Evolutionary conservation across 164 flowering plant genomes (phyloP), one percentile per base, ranked within the genome.

Genomic region (Tetracentron sinense): DNA sequence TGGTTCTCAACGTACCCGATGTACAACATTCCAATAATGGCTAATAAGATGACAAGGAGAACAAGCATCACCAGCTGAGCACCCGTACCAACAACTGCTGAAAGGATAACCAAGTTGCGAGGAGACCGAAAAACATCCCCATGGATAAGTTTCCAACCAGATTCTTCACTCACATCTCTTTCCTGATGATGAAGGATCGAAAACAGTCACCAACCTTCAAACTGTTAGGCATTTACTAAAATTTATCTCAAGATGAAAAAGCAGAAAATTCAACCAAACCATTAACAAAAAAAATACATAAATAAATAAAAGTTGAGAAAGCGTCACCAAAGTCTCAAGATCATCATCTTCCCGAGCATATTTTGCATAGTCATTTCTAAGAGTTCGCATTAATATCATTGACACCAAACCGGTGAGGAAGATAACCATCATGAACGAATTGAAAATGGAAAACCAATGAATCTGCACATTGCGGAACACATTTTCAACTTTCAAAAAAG

Each of bases 131-230:
- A 94, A 64, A 94, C 99, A 86, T 94, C 99, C 26, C 99, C 99
- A 75, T 94, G 99, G 54, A 94, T 97, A 80, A 94, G 97, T 69
- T 94, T 94, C 98, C 98, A 94, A 38, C 98, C 98, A 70, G 98
- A 91, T 77, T 94, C 98, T 74, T 94, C 98, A 74, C 88, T 94
- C 25, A 86, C 98, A 81, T 94, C 98, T 74, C 98, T 83, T 74
- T 94, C 98, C 98, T 94, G 82, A 46, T 54, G 53, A 66, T 30
- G 15, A 64, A 17, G 6, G 20, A 21, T 51, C 17, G 19, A 60
- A 27, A 44, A 55, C 19, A 42, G 53, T 46, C 52, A 71, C 12
- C 60, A 55, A 0, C 22, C n/a, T 35, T 20, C 2, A 21, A 42
- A 38, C 22, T 50, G 49, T 44, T 16, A 60, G n/a, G 15, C 46